These are phyloP conservation scores for Clarkia xantiana DNA, from an alignment of 345 rosid species.

Conservation along the genomic window DNA sequence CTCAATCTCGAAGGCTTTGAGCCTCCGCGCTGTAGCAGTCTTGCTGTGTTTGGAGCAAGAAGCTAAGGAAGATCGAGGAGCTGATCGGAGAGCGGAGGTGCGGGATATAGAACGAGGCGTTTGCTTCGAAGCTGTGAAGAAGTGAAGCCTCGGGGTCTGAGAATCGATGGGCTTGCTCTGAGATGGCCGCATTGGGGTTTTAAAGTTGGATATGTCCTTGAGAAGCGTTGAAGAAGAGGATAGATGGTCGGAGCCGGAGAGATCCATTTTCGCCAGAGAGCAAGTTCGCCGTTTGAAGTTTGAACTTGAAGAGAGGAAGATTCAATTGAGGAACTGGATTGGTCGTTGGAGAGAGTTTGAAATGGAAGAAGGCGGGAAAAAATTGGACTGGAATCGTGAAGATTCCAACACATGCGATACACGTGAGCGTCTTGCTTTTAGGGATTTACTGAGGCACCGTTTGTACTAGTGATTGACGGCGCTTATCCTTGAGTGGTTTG, in stretches of 20 bases:
- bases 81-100: constrained; percentile 17
- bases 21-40: constrained; percentile 30
- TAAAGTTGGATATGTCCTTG: constrained; percentile 70
- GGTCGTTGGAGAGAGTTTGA: no score
- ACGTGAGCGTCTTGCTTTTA: no score
- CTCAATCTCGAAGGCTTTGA: constrained; percentile 56
- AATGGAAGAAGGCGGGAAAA: no score
- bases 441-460: no score
- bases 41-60: constrained; percentile 18
- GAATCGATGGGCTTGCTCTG: constrained; percentile 9
- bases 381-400: no score
- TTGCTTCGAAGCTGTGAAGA: constrained; percentile 56
- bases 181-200: constrained; percentile 24
- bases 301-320: not conserved
- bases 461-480: no score
- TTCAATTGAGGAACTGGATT: no score
- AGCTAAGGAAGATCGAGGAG: constrained; percentile 11
- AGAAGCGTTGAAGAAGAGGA: constrained; percentile 21
- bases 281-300: not conserved
- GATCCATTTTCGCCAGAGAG: constrained; percentile 1
- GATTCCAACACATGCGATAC: no score
- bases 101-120: constrained; percentile 34
- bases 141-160: constrained; percentile 36
- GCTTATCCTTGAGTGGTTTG: no score
- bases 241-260: not conserved